A percentile compares a stretch with the other conserved stretches of the same genome.
Conservation (phyloP, 805 yeast genomes). For the Zygosaccharomyces bisporus region DNA sequence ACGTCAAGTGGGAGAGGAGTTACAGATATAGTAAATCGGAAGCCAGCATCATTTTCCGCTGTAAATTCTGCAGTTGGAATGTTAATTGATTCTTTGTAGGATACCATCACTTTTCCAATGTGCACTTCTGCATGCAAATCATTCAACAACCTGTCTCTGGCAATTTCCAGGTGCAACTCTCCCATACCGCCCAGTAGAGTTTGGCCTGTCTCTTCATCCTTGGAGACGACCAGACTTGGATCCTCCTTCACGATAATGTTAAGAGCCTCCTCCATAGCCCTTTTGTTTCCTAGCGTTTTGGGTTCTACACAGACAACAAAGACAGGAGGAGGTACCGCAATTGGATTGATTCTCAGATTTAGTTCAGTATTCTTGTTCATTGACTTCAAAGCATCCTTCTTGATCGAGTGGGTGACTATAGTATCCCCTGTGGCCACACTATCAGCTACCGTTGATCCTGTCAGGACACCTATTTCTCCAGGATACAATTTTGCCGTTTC, state of each 20-base stretch:
- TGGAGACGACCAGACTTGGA: slow-evolving; percentile 71
- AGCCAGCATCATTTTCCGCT: slow-evolving; percentile 21
- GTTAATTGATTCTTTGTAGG: slow-evolving; percentile 72
- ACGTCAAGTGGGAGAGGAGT: slow-evolving; percentile 33
- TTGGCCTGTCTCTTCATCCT: slow-evolving; percentile 83
- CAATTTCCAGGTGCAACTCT: slow-evolving; percentile 88
- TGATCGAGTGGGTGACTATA: slow-evolving; percentile 55
- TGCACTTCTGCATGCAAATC: slow-evolving; percentile 81
- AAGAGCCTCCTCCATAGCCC: slow-evolving; percentile 69
- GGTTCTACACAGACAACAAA: slow-evolving; percentile 86
- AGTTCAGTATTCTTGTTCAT: slow-evolving; percentile 39
- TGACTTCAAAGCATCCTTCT: slow-evolving; percentile 47
- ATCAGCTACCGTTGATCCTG: slow-evolving; percentile 41
- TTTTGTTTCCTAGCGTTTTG: slow-evolving; percentile 70
- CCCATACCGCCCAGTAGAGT: slow-evolving; percentile 98
- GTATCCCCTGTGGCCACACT: slow-evolving; percentile 90
- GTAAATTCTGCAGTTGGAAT: slow-evolving; percentile 10
- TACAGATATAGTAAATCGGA: slow-evolving; percentile 31
- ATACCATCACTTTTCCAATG: slow-evolving; percentile 80
- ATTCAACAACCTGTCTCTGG: slow-evolving; percentile 69
- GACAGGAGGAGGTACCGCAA: slow-evolving; percentile 85
- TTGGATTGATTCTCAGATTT: slow-evolving; percentile 59
- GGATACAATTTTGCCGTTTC: slow-evolving; percentile 59
- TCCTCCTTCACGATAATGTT: slow-evolving; percentile 73
- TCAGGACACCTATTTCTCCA: slow-evolving; percentile 84